Conservation (phyloP, 1,284 basidiomycete genomes). For the Mycena sp. region DNA sequence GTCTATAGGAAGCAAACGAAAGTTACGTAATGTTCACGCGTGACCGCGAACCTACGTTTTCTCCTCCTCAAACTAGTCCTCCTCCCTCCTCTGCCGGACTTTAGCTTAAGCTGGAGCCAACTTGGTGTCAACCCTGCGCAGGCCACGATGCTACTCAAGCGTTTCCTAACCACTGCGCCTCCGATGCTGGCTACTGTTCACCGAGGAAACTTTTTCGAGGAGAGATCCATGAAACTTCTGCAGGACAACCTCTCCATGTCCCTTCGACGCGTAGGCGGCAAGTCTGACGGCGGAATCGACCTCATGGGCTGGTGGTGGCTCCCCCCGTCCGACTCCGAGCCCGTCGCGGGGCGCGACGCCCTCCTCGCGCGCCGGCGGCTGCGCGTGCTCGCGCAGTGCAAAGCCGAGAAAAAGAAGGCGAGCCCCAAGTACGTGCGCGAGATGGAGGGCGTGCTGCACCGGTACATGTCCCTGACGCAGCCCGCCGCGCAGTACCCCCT, state of each 20-base stretch:
- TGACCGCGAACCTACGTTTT: no score
- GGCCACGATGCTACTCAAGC: background rate
- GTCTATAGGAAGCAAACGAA: no score
- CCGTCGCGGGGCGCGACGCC: background rate
- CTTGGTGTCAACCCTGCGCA: no score
- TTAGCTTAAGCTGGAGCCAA: no score
- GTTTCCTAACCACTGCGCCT: background rate
- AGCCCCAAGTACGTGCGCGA: constrained; percentile 86
- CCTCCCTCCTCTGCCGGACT: no score
- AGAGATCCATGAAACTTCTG: constrained; percentile 70
- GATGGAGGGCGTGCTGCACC: constrained; percentile 84
- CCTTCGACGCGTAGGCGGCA: constrained; percentile 80
- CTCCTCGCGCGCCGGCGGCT: constrained; percentile 53
- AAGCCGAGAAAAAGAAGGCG: constrained; percentile 84
- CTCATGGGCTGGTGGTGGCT: constrained; percentile 95
- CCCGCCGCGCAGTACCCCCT: constrained; percentile 44
- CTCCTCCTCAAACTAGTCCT: no score
- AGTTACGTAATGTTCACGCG: no score
- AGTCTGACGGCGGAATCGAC: constrained; percentile 87
- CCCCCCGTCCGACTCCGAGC: constrained; percentile 47
- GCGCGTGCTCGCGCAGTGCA: constrained; percentile 90
- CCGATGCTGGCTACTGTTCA: constrained; percentile 48
- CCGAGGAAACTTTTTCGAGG: constrained; percentile 81
- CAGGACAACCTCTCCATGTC: constrained; percentile 81
- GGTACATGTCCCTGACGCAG: constrained; percentile 39